A percentile compares a stretch with the other conserved stretches of the same genome.
Evolutionary conservation across 805 yeast species (phyloP).

Genomic region (Torulaspora gathmanii): DNA sequence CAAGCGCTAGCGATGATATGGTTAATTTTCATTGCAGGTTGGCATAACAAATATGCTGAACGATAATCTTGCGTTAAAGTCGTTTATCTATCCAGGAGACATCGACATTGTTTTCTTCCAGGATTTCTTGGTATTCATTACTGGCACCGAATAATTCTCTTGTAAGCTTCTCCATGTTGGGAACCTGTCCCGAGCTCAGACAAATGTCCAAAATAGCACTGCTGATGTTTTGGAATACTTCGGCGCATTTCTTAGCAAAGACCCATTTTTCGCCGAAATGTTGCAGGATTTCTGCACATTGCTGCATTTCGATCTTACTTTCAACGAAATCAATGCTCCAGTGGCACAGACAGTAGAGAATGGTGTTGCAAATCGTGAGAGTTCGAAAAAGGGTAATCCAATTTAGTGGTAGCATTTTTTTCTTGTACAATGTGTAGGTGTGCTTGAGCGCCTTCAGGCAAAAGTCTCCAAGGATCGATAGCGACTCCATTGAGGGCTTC

Average conservation of each 20-base stretch:
- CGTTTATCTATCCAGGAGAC: constrained; percentile 40
- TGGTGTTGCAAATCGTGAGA: constrained; percentile 44
- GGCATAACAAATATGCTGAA: too few species aligned
- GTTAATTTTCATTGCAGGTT: too few species aligned
- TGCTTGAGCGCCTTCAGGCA: constrained; percentile 45
- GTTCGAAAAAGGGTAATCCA: constrained; percentile 49
- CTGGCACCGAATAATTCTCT: constrained; percentile 43
- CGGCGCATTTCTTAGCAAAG: constrained; percentile 43
- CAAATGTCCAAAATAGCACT: constrained; percentile 45
- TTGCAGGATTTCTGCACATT: constrained; percentile 43
- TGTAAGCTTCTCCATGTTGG: constrained; percentile 40
- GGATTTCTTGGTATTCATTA: constrained; percentile 43
- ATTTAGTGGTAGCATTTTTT: constrained; percentile 43
- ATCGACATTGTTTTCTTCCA: constrained; percentile 45
- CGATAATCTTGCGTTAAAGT: constrained; percentile 3
- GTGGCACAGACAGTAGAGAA: constrained; percentile 44
- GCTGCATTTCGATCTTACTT: constrained; percentile 44
- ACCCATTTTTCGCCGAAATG: constrained; percentile 47
- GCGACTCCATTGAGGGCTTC: constrained; percentile 38
- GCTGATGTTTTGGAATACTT: constrained; percentile 42
- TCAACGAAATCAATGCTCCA: constrained; percentile 45
- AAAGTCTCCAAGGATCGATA: constrained; percentile 43
- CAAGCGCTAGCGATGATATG: neutral
- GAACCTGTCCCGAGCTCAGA: constrained; percentile 36
- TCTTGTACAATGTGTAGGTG: constrained; percentile 43